Conservation (phyloP, 1,284 basidiomycete species). For the Phylloboletellus chloephorus region DNA sequence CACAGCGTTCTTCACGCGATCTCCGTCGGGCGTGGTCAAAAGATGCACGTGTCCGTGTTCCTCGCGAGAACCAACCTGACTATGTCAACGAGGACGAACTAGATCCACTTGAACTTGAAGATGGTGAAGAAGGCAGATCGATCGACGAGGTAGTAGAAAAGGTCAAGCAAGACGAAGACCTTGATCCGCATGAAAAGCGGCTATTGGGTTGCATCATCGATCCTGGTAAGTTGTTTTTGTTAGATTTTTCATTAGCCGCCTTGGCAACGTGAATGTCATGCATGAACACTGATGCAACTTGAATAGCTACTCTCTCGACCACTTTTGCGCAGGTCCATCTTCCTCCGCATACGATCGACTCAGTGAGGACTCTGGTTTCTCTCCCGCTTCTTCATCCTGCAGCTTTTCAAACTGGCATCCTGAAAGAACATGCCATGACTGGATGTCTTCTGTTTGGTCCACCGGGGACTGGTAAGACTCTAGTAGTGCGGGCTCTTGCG, state of each 20-base stretch:
- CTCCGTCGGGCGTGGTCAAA: constrained; percentile 59
- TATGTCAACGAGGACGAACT: constrained; percentile 37
- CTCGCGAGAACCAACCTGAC: constrained; percentile 36
- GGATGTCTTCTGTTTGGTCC: constrained; percentile 89
- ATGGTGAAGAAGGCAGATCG: constrained; percentile 31
- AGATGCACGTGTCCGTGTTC: constrained; percentile 41
- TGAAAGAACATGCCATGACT: constrained; percentile 85
- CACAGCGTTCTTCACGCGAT: constrained; percentile 45
- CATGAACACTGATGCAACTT: constrained; percentile 9
- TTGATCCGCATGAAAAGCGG: constrained; percentile 73
- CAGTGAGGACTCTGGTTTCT: constrained; percentile 86
- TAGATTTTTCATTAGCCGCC: constrained; percentile 6
- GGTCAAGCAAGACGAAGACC: constrained; percentile 65
- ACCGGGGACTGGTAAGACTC: constrained; percentile 87
- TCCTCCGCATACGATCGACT: constrained; percentile 79
- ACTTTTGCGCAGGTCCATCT: constrained; percentile 86
- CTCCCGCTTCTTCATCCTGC: constrained; percentile 85
- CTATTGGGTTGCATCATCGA: constrained; percentile 82
- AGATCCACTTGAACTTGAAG: constrained; percentile 30
- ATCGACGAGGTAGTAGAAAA: constrained; percentile 70
- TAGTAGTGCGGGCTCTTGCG: constrained; percentile 86
- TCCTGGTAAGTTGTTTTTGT: constrained; percentile 44
- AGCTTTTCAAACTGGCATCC: constrained; percentile 86
- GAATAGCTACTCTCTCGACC: constrained; percentile 65
- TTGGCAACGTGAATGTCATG: constrained; percentile 2